Percentiles rank a stretch among this genome's conserved stretches.
phyloP scores from a whole-genome alignment of 2,329 filamentous ascomycete species.

The Coniochaeta sp. region DNA sequence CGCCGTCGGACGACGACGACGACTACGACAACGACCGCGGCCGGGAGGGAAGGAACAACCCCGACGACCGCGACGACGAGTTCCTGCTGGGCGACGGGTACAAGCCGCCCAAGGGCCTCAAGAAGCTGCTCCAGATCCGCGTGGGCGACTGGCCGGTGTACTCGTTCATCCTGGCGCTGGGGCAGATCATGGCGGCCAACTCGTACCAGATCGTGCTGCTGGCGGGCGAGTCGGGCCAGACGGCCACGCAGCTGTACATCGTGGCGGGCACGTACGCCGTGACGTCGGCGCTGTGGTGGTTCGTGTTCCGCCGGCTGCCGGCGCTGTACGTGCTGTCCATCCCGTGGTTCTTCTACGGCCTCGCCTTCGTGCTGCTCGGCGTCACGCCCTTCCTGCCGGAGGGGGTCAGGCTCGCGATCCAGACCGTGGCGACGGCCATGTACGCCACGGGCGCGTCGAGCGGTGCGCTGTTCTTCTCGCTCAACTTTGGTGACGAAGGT shows the following conservation, averaged over 20 bases:
- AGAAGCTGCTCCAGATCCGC: constrained; percentile 42
- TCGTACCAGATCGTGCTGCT: constrained; percentile 64
- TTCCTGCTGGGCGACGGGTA: constrained; percentile 51
- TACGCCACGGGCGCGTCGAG: constrained; percentile 57
- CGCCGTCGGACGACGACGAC: constrained; percentile 29
- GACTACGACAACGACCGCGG: constrained; percentile 10
- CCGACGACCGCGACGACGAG: constrained; percentile 36
- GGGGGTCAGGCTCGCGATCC: constrained; percentile 35
- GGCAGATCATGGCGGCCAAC: constrained; percentile 58
- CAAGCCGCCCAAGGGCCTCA: constrained; percentile 45
- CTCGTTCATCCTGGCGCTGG: constrained; percentile 51
- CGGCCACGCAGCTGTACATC: constrained; percentile 50
- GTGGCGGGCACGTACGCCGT: constrained; percentile 52
- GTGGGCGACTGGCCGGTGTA: constrained; percentile 60
- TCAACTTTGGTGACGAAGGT: constrained; percentile 58
- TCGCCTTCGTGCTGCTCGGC: constrained; percentile 57
- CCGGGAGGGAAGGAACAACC: constrained; percentile 3
- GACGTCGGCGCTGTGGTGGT: constrained; percentile 56
- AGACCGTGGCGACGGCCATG: constrained; percentile 52
- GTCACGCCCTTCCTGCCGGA: constrained; percentile 46
- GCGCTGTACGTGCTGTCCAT: constrained; percentile 50
- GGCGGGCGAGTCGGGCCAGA: constrained; percentile 53
- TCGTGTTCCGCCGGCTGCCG: constrained; percentile 49
- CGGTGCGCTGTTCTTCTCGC: constrained; percentile 57
- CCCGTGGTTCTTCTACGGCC: constrained; percentile 56